phyloP scores from a whole-genome alignment of 2,329 filamentous ascomycete species.

The Polychaeton citri region DNA sequence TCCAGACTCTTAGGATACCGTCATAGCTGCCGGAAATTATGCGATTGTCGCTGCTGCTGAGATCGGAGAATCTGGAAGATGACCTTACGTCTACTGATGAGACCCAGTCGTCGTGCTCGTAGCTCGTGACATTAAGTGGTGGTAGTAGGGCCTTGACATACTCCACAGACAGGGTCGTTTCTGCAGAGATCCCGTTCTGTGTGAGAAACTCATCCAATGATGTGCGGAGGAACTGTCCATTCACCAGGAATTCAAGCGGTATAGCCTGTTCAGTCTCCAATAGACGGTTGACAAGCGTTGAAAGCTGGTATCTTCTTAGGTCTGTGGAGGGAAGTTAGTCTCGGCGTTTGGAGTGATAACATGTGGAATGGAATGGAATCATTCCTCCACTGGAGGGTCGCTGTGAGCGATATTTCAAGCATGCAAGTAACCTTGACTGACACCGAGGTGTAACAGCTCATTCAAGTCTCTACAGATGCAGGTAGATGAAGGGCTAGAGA shows the following conservation, averaged over 20 bases:
- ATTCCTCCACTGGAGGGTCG: too few species aligned
- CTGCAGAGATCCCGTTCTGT: constrained; percentile 72
- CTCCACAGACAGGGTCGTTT: constrained; percentile 76
- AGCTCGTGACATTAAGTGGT: constrained; percentile 77
- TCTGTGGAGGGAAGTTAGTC: constrained; percentile 21
- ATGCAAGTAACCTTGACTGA: too few species aligned
- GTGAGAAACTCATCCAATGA: constrained; percentile 84
- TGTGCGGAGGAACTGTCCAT: constrained; percentile 80
- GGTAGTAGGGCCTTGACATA: constrained; percentile 88
- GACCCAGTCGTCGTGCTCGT: constrained; percentile 97
- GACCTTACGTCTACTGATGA: constrained; percentile 75
- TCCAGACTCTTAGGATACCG: constrained; percentile 78
- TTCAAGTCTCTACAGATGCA: too few species aligned
- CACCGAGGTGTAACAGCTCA: too few species aligned
- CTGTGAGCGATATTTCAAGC: too few species aligned
- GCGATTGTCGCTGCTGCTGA: constrained; percentile 32
- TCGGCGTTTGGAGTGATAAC: too few species aligned
- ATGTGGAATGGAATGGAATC: too few species aligned
- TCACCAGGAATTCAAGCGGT: constrained; percentile 89
- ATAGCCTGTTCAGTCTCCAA: constrained; percentile 48
- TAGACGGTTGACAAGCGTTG: constrained; percentile 49
- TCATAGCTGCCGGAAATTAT: constrained; percentile 93
- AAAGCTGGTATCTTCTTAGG: constrained; percentile 45
- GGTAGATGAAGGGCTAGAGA: too few species aligned
- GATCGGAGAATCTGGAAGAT: constrained; percentile 43